Conservation (phyloP, 352 stramenopile species). For the Phytophthora idaei region DNA sequence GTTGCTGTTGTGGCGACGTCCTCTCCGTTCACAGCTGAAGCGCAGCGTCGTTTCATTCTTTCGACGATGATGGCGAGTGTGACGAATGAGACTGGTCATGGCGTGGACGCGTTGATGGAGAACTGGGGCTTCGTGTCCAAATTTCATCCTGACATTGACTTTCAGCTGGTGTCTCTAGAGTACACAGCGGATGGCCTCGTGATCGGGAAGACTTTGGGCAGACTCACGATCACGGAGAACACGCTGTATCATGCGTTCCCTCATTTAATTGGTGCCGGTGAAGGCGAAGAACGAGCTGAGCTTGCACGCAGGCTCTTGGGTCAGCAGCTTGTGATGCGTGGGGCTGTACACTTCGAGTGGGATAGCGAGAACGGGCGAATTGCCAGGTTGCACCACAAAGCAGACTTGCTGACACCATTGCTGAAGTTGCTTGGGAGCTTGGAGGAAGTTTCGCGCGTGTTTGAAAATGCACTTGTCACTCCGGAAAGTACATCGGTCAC, state of each 20-base stretch:
- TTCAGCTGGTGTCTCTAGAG: constrained; percentile 12
- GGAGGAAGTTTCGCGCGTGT: constrained; percentile 18
- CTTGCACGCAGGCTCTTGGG: constrained; percentile 10
- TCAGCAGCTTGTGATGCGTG: constrained; percentile 12
- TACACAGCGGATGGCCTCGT: constrained; percentile 7
- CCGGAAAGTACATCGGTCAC: constrained; percentile 6
- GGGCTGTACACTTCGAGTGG: constrained; percentile 15
- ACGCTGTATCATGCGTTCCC: constrained; percentile 15
- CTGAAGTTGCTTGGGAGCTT: constrained; percentile 15
- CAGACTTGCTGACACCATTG: constrained; percentile 15
- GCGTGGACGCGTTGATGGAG: constrained; percentile 17
- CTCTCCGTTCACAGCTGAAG: neutral
- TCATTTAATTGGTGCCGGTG: constrained; percentile 1
- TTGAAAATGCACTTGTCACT: constrained; percentile 20
- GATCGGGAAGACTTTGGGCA: constrained; percentile 5
- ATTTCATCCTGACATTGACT: constrained; percentile 17
- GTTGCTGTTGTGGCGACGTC: neutral
- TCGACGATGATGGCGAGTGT: constrained; percentile 13
- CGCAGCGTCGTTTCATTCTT: constrained; percentile 15
- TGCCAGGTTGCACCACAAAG: constrained; percentile 14
- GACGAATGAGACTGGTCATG: constrained; percentile 1
- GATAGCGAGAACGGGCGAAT: constrained; percentile 2
- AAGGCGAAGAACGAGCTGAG: neutral
- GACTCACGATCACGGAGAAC: constrained; percentile 21
- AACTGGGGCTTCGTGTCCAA: constrained; percentile 15